Base-by-base conservation (phyloP, 768 basidiomycete genomes). In the Rhodosporidiobolus sp. region DNA sequence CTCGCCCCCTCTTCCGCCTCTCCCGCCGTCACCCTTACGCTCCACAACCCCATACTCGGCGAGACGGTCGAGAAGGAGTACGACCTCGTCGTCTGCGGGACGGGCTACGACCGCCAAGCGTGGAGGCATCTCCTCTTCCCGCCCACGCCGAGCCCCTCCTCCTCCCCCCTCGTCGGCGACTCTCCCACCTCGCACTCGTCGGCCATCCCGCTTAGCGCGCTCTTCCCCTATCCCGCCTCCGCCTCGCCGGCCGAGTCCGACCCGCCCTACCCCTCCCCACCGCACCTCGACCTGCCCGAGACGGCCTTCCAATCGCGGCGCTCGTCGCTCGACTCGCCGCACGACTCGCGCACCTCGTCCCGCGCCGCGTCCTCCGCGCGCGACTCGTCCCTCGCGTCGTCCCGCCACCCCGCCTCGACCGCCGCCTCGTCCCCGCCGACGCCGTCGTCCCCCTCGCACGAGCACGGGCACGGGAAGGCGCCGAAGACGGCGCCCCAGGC, bases 61-160 rank as follows among this genome's bases (percentile, higher is more conserved):
- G 77, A 80, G 22, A 75, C 80, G 66, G 73, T 77, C 20, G 78
- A 81, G 57, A 68, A 76, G 48, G 77, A 77, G 34, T 87, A 86
- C 78, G 85, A 86, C 75, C 81, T 79, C 35, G 77, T 87, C 76
- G 78, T 87, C 63, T 86, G 84, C 77, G 86, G 85, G 4, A 86
- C 86, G 19, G 86, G 86, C 20, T 87, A 86, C 76, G 83, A 85
- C 67, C 83, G 85, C 35, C 80, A 82, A n/a, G 79, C 81, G 0
- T 86, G 85, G 85, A 73, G 84, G 57, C 35, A 59, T 32, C 32
- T 65, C 32, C 57, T 77, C 28, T 73, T 70, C 66, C 85, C 52
- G 69, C 71, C 60, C 74, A 85, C 65, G 7, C 38, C 38, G 7
- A 7, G 8, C 38, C 38, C 38, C 14, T 7, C 38, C 14, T 43